A percentile compares a stretch with the other conserved stretches of the same genome.
Evolutionary conservation across 78 protist genomes (phyloP).

Genomic region (Dictyostelium firmibasis): DNA sequence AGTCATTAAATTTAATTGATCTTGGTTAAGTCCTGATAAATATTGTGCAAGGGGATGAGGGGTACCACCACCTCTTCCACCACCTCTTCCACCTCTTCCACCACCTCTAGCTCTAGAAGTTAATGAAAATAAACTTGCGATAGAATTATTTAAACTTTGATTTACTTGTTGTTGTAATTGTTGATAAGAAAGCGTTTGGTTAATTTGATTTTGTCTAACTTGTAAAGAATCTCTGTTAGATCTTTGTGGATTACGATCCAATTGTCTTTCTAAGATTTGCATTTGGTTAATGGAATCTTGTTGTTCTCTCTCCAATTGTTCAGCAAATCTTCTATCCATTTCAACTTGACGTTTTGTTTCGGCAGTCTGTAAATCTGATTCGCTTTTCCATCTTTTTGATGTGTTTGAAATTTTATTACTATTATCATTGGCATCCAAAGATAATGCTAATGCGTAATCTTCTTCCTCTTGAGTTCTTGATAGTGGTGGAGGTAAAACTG

Average conservation of each 20-base stretch:
- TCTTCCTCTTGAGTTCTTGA: not conserved
- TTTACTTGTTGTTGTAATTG: too few species aligned
- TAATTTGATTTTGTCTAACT: too few species aligned
- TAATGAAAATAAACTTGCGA: not conserved
- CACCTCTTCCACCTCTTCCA: not conserved
- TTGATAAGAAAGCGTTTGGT: not conserved
- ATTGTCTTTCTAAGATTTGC: not conserved
- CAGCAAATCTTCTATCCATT: constrained; percentile 2
- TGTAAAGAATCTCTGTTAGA: too few species aligned
- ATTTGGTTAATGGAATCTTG: not conserved
- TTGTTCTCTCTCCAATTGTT: not conserved
- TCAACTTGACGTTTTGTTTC: not conserved
- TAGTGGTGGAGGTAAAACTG: not conserved
- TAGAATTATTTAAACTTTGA: too few species aligned
- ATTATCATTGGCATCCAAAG: not conserved
- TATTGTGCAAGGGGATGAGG: not conserved
- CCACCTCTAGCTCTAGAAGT: not conserved
- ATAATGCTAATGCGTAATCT: not conserved
- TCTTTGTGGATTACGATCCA: not conserved
- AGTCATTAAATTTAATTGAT: constrained; percentile 22
- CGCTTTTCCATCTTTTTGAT: not conserved
- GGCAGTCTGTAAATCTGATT: not conserved
- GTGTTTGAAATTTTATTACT: not conserved
- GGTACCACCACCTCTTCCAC: not conserved
- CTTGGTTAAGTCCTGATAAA: not conserved